These are phyloP conservation scores for Clavispora santaluciae DNA, from an alignment of 805 yeast species.

Conservation along the genomic window DNA sequence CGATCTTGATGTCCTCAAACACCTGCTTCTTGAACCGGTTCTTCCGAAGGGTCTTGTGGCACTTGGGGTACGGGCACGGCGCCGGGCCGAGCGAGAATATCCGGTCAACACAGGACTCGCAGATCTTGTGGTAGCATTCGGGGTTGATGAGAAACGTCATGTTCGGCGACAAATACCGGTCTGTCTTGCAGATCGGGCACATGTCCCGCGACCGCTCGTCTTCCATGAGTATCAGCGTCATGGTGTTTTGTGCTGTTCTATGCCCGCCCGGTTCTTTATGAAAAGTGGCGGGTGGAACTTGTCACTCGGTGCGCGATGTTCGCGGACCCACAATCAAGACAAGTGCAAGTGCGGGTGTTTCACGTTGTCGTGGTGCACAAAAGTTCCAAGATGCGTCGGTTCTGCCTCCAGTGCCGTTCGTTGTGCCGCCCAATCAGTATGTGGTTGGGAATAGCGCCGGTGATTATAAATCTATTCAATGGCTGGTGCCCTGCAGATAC, in stretches of 20 bases:
- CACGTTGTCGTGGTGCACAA: too few relatives aligned
- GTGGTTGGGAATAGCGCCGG: too few relatives aligned
- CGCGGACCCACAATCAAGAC: too few relatives aligned
- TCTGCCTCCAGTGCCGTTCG: too few relatives aligned
- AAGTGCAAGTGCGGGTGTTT: too few relatives aligned
- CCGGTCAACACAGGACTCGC: constrained; percentile 95
- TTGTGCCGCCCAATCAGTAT: too few relatives aligned
- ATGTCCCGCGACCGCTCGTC: constrained; percentile 64
- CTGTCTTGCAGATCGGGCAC: constrained; percentile 98
- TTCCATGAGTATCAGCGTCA: constrained; percentile 11
- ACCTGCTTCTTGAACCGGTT: constrained; percentile 88
- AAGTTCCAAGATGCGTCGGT: too few relatives aligned
- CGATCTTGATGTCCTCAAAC: constrained; percentile 86
- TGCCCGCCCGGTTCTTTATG: too few relatives aligned
- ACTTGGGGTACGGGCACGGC: constrained; percentile 90
- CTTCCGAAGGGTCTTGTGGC: constrained; percentile 82
- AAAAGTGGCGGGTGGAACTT: too few relatives aligned
- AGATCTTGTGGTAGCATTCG: constrained; percentile 96
- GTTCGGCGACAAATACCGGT: constrained; percentile 87
- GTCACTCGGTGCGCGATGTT: too few relatives aligned
- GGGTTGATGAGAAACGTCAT: constrained; percentile 91
- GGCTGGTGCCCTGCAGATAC: background rate
- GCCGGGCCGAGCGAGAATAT: constrained; percentile 94
- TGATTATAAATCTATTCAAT: background rate
- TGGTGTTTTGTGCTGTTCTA: background rate